phyloP scores from a whole-genome alignment of 2,329 filamentous ascomycete species.

The Pseudogymnoascus sp. region DNA sequence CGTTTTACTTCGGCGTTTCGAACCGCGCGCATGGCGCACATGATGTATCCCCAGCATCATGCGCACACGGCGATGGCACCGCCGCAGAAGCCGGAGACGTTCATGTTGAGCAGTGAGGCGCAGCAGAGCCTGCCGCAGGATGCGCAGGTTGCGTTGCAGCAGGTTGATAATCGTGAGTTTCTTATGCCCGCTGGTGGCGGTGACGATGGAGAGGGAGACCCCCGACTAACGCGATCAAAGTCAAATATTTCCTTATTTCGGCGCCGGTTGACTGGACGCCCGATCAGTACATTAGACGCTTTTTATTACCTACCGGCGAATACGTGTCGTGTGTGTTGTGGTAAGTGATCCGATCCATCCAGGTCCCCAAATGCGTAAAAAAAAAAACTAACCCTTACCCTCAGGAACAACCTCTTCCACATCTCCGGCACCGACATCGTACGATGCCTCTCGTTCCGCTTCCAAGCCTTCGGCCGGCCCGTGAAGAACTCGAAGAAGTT shows the following conservation, averaged over 20 bases:
- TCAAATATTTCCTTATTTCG: conserved; percentile 99
- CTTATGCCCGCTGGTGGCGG: conserved; percentile 16
- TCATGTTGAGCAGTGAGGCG: conserved; percentile 94
- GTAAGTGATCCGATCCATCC: conserved; percentile 33
- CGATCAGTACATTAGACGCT: conserved; percentile 93
- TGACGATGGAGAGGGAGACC: conserved; percentile 11
- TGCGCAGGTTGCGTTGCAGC: conserved; percentile 92
- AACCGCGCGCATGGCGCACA: conserved; percentile 28
- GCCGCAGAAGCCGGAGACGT: conserved; percentile 95
- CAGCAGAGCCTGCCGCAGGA: conserved; percentile 94
- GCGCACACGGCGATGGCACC: conserved; percentile 78
- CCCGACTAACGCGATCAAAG: conserved; percentile 35
- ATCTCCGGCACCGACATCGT: conserved; percentile 99
- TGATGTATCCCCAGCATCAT: conserved; percentile 69
- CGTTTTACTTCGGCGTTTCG: conserved; percentile 20
- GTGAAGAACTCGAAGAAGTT: conserved; percentile 99
- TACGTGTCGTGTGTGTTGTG: conserved; percentile 98
- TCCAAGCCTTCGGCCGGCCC: conserved; percentile 94
- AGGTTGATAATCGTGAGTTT: conserved; percentile 92
- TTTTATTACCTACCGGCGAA: conserved; percentile 92
- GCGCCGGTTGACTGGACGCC: conserved; percentile 96
- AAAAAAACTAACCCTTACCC: conserved; percentile 22
- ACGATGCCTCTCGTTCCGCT: conserved; percentile 92
- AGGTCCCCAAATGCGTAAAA: conserved; percentile 7
- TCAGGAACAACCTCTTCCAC: conserved; percentile 95